Percentiles rank a stretch among this genome's conserved stretches.
Conservation (phyloP, 1,139 yeast genomes). For the Pneumocystis murina region DNA sequence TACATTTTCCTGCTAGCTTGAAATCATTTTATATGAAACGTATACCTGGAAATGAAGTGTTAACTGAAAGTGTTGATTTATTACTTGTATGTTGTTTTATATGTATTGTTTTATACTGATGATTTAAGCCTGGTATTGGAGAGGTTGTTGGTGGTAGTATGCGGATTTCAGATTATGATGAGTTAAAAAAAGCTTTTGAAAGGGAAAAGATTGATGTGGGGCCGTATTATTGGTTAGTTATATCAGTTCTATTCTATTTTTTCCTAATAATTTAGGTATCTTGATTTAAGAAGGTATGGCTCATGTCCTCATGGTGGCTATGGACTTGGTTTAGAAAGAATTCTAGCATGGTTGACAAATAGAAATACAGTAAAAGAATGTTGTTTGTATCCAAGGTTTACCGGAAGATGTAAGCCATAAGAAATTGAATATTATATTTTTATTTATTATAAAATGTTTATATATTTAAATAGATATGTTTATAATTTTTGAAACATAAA, state of each 20-base stretch:
- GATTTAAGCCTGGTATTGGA: conserved; percentile 9
- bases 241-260: not conserved
- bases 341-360: conserved; percentile 94
- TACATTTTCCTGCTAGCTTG: conserved; percentile 90
- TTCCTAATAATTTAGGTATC: conserved; percentile 17
- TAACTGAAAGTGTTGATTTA: conserved; percentile 95
- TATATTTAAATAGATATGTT: not conserved
- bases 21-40: conserved; percentile 96
- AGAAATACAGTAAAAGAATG: conserved; percentile 75
- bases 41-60: conserved; percentile 78
- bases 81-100: conserved; percentile 32
- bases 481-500: not conserved
- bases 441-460: not conserved
- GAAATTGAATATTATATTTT: not conserved
- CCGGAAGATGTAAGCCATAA: conserved; percentile 93
- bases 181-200: conserved; percentile 74
- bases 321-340: conserved; percentile 96
- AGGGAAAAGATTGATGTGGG: conserved; percentile 77
- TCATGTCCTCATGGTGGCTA: conserved; percentile 98
- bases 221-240: conserved; percentile 70
- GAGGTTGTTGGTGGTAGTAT: conserved; percentile 97
- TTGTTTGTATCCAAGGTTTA: conserved; percentile 90
- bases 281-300: conserved; percentile 91
- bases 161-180: conserved; percentile 79
- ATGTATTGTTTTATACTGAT: conserved; percentile 5